Evolutionary conservation across 345 rosid species (phyloP), one percentile per base, ranked within the genome.

Genomic region (Corchorus olitorius): DNA sequence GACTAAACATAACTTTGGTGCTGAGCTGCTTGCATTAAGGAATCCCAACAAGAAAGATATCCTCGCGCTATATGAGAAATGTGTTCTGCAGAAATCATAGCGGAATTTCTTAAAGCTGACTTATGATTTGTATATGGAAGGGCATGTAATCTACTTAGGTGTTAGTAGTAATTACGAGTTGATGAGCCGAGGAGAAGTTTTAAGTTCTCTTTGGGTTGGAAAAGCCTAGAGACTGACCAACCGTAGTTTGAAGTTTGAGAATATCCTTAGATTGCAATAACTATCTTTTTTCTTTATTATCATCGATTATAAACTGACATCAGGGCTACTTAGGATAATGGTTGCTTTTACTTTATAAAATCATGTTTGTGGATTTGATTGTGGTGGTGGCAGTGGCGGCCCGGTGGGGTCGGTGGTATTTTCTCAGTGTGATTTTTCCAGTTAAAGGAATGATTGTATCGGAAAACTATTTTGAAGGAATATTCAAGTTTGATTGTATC

Each of bases 1-100:
- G 59, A 94, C 94, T 0, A 97, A 87, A 83, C 91, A 92, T 65
- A 86, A 91, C 73, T 92, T 88, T 14, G 99, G 94, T 12, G 97
- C 88, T 4, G 92, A 92, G 87, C 82, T 97, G 64, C 92, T 94
- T 49, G 88, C 89, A 77, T 66, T 91, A 79, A 91, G 84, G 78
- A 95, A 83, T 78, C 91, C 89, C 12, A 90, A 83, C 83, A 97
- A 91, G 91, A 92, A 89, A 80, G 98, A 97, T 54, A 86, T 94
- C 78, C 83, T 94, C 46, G 90, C 94, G 1, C 84, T 97, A 65
- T 94, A 92, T 54, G 97, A 97, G 89, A 80, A 86, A 73, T 85
- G 77, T 76, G 86, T 94, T 70, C 91, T 97, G 58, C 91, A 86
- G 74, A 94, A 88, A 86, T 85, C 86, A 0, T 87, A 62, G 79